Evolutionary conservation across 1,284 basidiomycete genomes (phyloP), one percentile per base, ranked within the genome.

Genomic region (Pyrrhoderma lamaoense): DNA sequence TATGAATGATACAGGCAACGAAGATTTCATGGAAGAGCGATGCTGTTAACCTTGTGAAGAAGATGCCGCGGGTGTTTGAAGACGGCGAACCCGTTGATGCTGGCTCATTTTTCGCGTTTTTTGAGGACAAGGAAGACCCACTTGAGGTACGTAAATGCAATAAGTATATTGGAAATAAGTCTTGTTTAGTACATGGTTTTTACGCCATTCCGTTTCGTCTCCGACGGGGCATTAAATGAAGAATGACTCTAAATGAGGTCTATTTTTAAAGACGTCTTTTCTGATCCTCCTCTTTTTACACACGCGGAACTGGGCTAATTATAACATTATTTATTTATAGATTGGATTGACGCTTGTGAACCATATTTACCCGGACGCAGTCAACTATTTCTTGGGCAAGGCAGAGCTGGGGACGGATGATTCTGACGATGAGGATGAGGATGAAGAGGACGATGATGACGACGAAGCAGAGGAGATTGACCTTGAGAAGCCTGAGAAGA

Each of bases 31-130:
- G 90, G 90, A 93, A 92, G 67, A 80, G 85, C 58, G 71, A 82
- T 42, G 73, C 80, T 42, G 83, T 88, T 58, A 84, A 84, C 44
- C 66, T 93, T 61, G 82, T 80, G 31, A 89, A 89, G 67, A 60
- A 84, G 53, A 83, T 89, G 65, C 89, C 90, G 42, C 80, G 81
- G 38, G 74, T 79, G 47, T 59, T 63, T 25, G 76, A 75, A 50
- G 80, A 80, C 36, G 79, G 67, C 21, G 79, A 80, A 13, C 74
- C 78, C 19, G 70, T 72, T 25, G 89, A 91, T 52, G 69, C 76
- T 44, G 90, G 91, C 51, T 89, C 82, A 62, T 91, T 93, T 72
- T 93, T 93, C 77, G 89, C 90, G 69, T 85, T 83, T 61, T 92
- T 93, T 59, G 89, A 88, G 65, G 65, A 75, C 51, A 71, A 72